Conservation (phyloP, 495 filamentous ascomycete species). For the Penicillium coffeae region DNA sequence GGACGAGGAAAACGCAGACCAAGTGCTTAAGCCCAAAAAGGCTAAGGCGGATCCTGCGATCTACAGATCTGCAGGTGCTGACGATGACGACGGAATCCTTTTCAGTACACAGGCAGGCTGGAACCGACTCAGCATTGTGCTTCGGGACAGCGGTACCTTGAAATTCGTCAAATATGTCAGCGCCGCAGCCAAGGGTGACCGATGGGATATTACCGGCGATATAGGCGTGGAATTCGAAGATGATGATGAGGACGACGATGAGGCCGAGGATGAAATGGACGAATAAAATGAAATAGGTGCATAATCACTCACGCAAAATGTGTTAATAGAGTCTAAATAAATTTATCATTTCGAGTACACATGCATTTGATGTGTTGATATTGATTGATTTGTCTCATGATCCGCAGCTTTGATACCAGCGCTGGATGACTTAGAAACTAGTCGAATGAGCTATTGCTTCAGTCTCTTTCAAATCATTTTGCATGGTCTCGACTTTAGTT, state of each 20-base stretch:
- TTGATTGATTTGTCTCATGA: too few relatives aligned
- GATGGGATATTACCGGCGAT: conserved; percentile 84
- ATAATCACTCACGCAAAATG: not conserved
- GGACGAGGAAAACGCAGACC: conserved; percentile 27
- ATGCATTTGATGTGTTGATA: too few relatives aligned
- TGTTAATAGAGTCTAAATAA: too few relatives aligned
- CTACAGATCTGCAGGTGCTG: conserved; percentile 66
- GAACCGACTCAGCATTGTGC: conserved; percentile 85
- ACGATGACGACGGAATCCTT: conserved; percentile 88
- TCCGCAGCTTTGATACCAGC: not conserved
- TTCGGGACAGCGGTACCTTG: conserved; percentile 80
- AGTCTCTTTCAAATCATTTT: conserved; percentile 7
- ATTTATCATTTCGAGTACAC: too few relatives aligned
- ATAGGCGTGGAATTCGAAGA: conserved; percentile 46
- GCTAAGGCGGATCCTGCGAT: conserved; percentile 68
- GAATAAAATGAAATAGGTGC: not conserved
- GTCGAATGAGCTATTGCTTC: conserved; percentile 18
- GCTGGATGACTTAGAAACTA: conserved; percentile 6
- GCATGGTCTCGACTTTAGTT: conserved; percentile 9
- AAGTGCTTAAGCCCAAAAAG: conserved; percentile 26
- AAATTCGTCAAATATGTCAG: conserved; percentile 97
- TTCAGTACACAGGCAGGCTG: conserved; percentile 85
- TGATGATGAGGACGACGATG: conserved; percentile 37
- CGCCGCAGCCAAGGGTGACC: conserved; percentile 72
- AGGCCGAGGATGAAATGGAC: conserved; percentile 20